phyloP scores from a whole-genome alignment of 1,284 basidiomycete species.

The Ceratobasidium sp. region DNA sequence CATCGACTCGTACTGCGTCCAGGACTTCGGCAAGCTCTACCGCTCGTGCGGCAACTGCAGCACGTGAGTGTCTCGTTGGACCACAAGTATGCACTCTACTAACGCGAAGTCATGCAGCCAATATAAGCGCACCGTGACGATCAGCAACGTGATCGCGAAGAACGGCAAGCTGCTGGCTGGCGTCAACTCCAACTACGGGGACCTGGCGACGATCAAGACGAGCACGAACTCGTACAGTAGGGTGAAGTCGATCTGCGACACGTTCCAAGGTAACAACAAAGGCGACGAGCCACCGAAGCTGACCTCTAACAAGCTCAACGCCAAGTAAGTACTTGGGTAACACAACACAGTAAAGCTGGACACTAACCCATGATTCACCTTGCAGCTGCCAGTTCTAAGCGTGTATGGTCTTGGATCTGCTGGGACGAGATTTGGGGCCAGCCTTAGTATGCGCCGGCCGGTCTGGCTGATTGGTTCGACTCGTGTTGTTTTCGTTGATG shows the following conservation, averaged over 20 bases:
- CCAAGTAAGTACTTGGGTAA: slow-evolving; percentile 18
- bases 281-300: slow-evolving; percentile 36
- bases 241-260: slow-evolving; percentile 34
- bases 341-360: not conserved
- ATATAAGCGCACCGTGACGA: slow-evolving; percentile 53
- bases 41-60: slow-evolving; percentile 50
- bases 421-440: not conserved
- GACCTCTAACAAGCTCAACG: slow-evolving; percentile 34
- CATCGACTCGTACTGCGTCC: slow-evolving; percentile 38
- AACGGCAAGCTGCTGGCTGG: slow-evolving; percentile 46
- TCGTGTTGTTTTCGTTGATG: not conserved
- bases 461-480: not conserved
- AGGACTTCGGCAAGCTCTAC: slow-evolving; percentile 40
- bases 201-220: slow-evolving; percentile 44
- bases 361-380: not conserved
- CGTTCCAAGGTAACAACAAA: slow-evolving; percentile 44
- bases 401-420: not conserved
- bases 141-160: slow-evolving; percentile 49
- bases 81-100: not conserved
- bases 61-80: not conserved
- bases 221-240: slow-evolving; percentile 14
- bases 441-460: slow-evolving; percentile 9
- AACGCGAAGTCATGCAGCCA: not conserved
- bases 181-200: slow-evolving; percentile 48
- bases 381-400: slow-evolving; percentile 21